These are phyloP conservation scores for Nitzschia inconspicua DNA, from an alignment of 108 stramenopile genomes.

Conservation along the genomic window DNA sequence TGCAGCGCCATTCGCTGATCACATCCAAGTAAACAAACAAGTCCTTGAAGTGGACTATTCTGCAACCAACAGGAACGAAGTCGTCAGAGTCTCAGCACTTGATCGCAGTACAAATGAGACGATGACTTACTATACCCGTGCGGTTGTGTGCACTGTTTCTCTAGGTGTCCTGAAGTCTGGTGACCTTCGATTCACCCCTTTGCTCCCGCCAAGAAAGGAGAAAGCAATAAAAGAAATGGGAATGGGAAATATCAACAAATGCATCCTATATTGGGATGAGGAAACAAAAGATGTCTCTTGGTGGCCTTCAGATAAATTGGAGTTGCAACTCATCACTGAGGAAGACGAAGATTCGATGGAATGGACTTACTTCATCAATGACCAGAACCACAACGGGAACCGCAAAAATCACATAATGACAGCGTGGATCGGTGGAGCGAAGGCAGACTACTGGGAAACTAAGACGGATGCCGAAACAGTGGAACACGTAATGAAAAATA, in stretches of 20 bases:
- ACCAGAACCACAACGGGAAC: conserved; percentile 10
- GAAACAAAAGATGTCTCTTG: conserved; percentile 4
- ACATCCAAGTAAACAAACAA: no score
- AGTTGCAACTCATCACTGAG: conserved; percentile 18
- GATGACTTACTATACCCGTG: not conserved
- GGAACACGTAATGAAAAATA: conserved; percentile 17
- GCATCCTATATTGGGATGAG: conserved; percentile 35
- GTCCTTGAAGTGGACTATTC: no score
- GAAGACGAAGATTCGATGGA: conserved; percentile 13
- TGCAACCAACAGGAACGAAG: no score
- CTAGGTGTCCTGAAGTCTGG: conserved; percentile 60
- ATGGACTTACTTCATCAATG: conserved; percentile 27
- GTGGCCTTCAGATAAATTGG: conserved; percentile 24
- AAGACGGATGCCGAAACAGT: conserved; percentile 30
- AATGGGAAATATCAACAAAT: conserved; percentile 51
- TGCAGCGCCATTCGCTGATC: no score
- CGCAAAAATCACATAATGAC: conserved; percentile 14
- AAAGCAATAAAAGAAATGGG: conserved; percentile 52
- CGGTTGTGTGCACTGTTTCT: conserved; percentile 55
- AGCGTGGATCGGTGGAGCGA: conserved; percentile 17
- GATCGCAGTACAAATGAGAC: no score
- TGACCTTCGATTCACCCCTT: conserved; percentile 45
- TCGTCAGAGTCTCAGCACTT: no score
- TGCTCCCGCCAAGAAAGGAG: conserved; percentile 42
- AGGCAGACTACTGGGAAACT: conserved; percentile 1